Evolutionary conservation across 2,329 filamentous ascomycete genomes (phyloP).

Genomic region (Capronia coronata): DNA sequence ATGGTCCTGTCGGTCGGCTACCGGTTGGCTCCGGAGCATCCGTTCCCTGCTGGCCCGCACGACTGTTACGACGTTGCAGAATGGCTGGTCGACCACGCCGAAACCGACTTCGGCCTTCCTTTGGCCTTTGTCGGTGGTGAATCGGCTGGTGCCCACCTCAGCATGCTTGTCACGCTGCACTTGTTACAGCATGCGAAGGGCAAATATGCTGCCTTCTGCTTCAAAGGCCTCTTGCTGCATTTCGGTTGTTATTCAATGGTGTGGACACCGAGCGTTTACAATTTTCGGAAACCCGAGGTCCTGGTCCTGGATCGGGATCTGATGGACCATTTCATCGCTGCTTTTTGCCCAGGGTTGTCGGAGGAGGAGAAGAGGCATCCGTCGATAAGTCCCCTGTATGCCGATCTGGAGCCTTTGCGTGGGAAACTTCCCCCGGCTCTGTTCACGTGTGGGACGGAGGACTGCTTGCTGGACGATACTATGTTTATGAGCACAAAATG

Average conservation of each 20-base stretch:
- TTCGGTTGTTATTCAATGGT: constrained; percentile 49
- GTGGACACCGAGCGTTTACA: constrained; percentile 40
- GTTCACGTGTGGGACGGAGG: constrained; percentile 51
- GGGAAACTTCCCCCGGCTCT: constrained; percentile 46
- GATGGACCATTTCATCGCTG: constrained; percentile 44
- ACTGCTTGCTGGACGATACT: constrained; percentile 48
- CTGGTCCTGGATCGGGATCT: constrained; percentile 44
- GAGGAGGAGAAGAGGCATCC: constrained; percentile 41
- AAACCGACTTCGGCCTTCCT: constrained; percentile 38
- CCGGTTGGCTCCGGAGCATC: constrained; percentile 54
- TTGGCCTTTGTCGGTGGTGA: constrained; percentile 45
- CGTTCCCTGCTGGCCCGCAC: constrained; percentile 49
- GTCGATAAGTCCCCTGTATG: constrained; percentile 47
- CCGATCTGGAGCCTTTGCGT: constrained; percentile 36
- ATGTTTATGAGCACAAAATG: constrained; percentile 51
- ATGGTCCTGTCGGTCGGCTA: constrained; percentile 54
- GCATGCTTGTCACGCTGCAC: constrained; percentile 43
- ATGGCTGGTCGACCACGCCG: constrained; percentile 46
- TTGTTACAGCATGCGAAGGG: constrained; percentile 37
- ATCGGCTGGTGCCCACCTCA: constrained; percentile 48
- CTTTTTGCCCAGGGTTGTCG: constrained; percentile 42
- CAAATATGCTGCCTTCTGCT: constrained; percentile 34
- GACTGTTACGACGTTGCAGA: constrained; percentile 54
- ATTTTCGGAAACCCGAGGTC: constrained; percentile 32
- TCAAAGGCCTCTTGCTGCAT: constrained; percentile 48